phyloP scores from a whole-genome alignment of 805 yeast genomes.

The Wickerhamomyces pijperi region DNA sequence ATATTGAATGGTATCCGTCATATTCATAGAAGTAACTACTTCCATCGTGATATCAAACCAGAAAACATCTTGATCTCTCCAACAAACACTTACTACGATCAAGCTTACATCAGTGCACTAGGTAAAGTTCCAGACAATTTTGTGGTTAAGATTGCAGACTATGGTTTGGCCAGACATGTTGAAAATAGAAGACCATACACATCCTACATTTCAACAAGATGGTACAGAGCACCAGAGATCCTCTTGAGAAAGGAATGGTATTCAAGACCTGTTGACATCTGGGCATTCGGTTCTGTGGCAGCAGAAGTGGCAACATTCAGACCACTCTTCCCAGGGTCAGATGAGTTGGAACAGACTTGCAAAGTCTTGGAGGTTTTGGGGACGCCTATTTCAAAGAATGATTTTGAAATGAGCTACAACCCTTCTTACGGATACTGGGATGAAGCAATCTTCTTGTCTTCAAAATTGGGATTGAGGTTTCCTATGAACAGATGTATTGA shows the following conservation, averaged over 20 bases:
- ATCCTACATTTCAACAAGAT: conserved; percentile 71
- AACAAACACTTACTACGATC: conserved; percentile 38
- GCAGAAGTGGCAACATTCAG: conserved; percentile 58
- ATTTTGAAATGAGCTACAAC: conserved; percentile 13
- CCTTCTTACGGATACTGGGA: conserved; percentile 72
- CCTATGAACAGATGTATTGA: conserved; percentile 45
- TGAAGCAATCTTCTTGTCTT: conserved; percentile 43
- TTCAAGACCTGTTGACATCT: conserved; percentile 63
- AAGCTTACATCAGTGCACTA: conserved; percentile 16
- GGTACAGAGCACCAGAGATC: conserved; percentile 83
- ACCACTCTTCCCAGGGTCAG: conserved; percentile 78
- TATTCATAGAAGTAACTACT: conserved; percentile 57
- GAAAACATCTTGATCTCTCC: conserved; percentile 75
- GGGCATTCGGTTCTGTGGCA: conserved; percentile 82
- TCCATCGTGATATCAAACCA: conserved; percentile 90
- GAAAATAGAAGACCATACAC: conserved; percentile 48
- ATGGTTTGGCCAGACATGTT: conserved; percentile 62
- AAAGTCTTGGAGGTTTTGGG: conserved; percentile 62
- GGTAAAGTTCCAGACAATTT: conserved; percentile 28
- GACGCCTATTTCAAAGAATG: conserved; percentile 38
- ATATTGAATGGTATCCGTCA: conserved; percentile 69
- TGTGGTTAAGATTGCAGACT: conserved; percentile 68
- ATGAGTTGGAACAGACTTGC: conserved; percentile 71
- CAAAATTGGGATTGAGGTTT: conserved; percentile 41
- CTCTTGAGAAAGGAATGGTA: conserved; percentile 51